phyloP scores from a whole-genome alignment of 1,139 yeast genomes.

The Magnusiomyces suaveolens region DNA sequence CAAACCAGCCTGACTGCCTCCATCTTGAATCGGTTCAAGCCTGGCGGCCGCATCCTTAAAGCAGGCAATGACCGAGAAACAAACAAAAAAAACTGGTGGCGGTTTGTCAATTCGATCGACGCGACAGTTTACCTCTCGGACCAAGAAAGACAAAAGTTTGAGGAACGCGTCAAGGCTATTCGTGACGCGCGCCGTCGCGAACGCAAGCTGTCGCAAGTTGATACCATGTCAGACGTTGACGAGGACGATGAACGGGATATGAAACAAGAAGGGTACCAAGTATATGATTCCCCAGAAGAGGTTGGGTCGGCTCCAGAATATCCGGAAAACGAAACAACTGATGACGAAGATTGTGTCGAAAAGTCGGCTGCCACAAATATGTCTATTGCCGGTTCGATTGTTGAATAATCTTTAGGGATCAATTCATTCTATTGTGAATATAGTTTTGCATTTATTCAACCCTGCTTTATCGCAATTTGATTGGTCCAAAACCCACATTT shows the following conservation, averaged over 20 bases:
- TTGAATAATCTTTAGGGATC: not conserved
- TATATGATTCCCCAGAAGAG: not conserved
- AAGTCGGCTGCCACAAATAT: too few relatives aligned
- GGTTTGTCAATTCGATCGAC: conserved; percentile 1
- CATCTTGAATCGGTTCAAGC: not conserved
- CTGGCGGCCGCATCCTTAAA: conserved; percentile 1
- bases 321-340: not conserved
- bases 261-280: not conserved
- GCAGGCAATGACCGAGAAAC: not conserved
- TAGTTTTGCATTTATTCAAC: not conserved
- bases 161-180: not conserved
- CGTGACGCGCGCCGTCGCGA: not conserved
- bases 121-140: conserved; percentile 1
- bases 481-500: not conserved
- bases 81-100: conserved; percentile 4
- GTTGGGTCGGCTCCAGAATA: not conserved
- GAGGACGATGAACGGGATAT: not conserved
- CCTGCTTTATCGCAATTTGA: not conserved
- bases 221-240: conserved; percentile 1
- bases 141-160: not conserved
- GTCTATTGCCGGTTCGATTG: not conserved
- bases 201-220: not conserved
- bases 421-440: too few relatives aligned
- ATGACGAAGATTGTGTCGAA: not conserved
- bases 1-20: too few relatives aligned